phyloP scores from a whole-genome alignment of 2,329 filamentous ascomycete genomes.

The Fusarium sp. region DNA sequence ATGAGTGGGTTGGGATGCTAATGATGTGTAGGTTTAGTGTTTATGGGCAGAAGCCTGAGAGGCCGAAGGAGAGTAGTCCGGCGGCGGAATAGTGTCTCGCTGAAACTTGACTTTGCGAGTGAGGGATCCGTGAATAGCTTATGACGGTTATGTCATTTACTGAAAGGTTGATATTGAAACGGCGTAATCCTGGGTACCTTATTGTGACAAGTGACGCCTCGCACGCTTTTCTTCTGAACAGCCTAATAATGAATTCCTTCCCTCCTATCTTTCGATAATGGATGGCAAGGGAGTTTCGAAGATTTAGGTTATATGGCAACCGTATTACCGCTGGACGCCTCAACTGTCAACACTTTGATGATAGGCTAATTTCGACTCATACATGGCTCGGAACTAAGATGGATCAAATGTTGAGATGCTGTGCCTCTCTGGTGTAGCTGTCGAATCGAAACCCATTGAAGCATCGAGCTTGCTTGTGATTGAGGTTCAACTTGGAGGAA shows the following conservation, averaged over 20 bases:
- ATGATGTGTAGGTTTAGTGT: constrained; percentile 20
- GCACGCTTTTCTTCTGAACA: rapidly evolving
- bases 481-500: no score
- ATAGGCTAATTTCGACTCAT: rapidly evolving
- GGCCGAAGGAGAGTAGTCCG: rapidly evolving
- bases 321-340: rapidly evolving
- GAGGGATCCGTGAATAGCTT: rapidly evolving
- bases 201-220: rapidly evolving
- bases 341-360: rapidly evolving
- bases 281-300: rapidly evolving
- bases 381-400: rapidly evolving
- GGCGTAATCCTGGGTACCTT: rapidly evolving
- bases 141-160: rapidly evolving
- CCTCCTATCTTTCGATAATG: rapidly evolving
- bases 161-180: rapidly evolving
- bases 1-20: background rate
- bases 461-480: no score
- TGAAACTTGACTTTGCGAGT: rapidly evolving
- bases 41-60: constrained; percentile 28
- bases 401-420: rapidly evolving
- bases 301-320: rapidly evolving
- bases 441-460: no score
- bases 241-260: rapidly evolving
- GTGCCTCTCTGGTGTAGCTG: rapidly evolving
- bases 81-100: background rate